Evolutionary conservation across 768 basidiomycete species (phyloP).

Genomic region (Dictyophora rubrovolvata): DNA sequence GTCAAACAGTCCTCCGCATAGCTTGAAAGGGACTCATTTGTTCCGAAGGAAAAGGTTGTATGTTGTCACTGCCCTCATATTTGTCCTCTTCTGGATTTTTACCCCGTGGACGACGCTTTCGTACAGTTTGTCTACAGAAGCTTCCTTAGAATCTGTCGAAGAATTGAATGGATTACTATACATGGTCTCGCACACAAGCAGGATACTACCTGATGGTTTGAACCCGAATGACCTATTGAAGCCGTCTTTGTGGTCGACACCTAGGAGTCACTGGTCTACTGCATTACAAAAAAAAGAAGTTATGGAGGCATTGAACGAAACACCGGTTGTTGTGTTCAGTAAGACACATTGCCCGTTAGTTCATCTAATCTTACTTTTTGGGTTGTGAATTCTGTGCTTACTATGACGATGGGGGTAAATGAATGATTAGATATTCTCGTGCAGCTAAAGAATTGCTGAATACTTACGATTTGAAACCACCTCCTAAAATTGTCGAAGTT

Average conservation of each 20-base stretch:
- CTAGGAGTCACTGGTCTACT: conserved; percentile 17
- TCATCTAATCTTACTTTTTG: neutral
- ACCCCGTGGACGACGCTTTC: neutral
- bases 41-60: conserved; percentile 1
- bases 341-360: conserved; percentile 78
- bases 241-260: conserved; percentile 47
- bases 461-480: conserved; percentile 48
- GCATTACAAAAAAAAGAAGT: conserved; percentile 37
- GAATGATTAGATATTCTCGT: conserved; percentile 41
- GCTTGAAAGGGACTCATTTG: neutral
- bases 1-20: neutral
- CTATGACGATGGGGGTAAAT: neutral
- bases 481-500: conserved; percentile 65
- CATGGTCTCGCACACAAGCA: conserved; percentile 11
- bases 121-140: neutral
- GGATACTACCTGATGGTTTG: conserved; percentile 17
- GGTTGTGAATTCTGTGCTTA: neutral
- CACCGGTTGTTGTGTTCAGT: conserved; percentile 72
- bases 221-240: conserved; percentile 38
- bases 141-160: neutral
- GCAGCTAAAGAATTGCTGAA: conserved; percentile 54
- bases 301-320: conserved; percentile 32
- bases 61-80: neutral
- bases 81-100: neutral
- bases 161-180: conserved; percentile 10